phyloP scores from a whole-genome alignment of 2,329 filamentous ascomycete genomes.

The Fusarium burgessii region DNA sequence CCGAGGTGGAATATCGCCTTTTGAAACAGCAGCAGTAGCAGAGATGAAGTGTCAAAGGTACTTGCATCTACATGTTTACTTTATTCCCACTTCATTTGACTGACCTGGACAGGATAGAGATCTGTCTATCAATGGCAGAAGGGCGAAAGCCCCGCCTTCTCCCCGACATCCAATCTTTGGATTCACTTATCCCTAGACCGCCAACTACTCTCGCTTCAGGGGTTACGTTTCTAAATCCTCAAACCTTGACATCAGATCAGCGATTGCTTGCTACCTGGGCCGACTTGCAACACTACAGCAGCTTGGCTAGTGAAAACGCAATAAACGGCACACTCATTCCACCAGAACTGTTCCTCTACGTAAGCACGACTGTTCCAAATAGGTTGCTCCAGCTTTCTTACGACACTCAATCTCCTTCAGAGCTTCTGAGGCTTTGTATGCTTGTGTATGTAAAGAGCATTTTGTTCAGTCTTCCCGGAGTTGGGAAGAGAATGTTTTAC shows the following conservation, averaged over 20 bases:
- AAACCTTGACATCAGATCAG: fast-evolving
- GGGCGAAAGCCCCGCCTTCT: not conserved
- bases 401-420: fast-evolving
- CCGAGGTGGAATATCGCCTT: not conserved
- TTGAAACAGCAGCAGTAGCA: not conserved
- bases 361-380: not conserved
- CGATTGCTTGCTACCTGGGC: fast-evolving
- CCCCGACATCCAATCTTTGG: fast-evolving
- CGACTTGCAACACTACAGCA: not conserved
- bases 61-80: fast-evolving
- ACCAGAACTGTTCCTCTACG: not conserved
- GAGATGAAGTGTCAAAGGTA: not conserved
- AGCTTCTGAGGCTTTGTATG: not conserved
- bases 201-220: too few species aligned
- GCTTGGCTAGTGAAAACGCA: fast-evolving
- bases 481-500: not conserved
- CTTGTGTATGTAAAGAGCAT: not conserved
- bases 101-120: not conserved
- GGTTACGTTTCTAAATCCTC: fast-evolving
- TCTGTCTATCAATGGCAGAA: not conserved
- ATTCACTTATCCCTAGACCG: not conserved
- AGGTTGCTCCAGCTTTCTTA: not conserved
- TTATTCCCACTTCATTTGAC: fast-evolving
- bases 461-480: not conserved
- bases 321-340: too few species aligned